A percentile compares a stretch with the other conserved stretches of the same genome.
Conservation (phyloP, 371 early-diverging fungal genomes). For the Dichotomocladium elegans region DNA sequence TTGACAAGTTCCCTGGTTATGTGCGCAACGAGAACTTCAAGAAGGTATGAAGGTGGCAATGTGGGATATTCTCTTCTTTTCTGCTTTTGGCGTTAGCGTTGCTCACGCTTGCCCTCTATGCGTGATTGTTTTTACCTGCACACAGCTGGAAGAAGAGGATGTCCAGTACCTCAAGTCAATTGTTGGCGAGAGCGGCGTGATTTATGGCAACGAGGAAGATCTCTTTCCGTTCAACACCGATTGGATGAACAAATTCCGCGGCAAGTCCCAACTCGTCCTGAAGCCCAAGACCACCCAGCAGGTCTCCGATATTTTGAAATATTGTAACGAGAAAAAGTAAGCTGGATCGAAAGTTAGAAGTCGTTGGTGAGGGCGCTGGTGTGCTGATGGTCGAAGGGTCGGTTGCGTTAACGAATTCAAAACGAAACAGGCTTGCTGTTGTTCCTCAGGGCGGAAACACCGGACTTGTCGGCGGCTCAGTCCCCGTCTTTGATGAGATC, state of each 20-base stretch:
- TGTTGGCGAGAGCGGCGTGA: slow-evolving; percentile 44
- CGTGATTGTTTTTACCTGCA: neutral
- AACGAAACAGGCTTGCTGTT: slow-evolving; percentile 66
- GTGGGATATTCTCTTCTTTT: no score
- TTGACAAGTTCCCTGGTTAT: slow-evolving; percentile 51
- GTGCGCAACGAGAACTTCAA: slow-evolving; percentile 53
- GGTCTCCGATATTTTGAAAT: slow-evolving; percentile 79
- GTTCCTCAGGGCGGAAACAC: slow-evolving; percentile 98
- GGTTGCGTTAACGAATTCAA: neutral
- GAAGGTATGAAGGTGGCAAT: slow-evolving; percentile 31
- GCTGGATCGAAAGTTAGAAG: no score
- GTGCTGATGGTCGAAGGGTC: neutral
- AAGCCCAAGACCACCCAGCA: slow-evolving; percentile 85
- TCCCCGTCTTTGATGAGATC: slow-evolving; percentile 94
- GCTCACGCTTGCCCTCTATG: no score
- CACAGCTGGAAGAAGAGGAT: slow-evolving; percentile 35
- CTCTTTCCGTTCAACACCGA: slow-evolving; percentile 73
- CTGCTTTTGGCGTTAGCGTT: no score
- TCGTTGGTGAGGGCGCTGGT: no score
- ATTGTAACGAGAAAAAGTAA: slow-evolving; percentile 80
- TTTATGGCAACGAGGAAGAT: slow-evolving; percentile 52
- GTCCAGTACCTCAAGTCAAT: slow-evolving; percentile 59
- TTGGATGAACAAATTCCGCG: slow-evolving; percentile 93
- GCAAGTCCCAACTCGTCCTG: slow-evolving; percentile 77
- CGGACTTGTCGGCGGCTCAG: slow-evolving; percentile 87